Base-by-base conservation (phyloP, 257 asterid species). In the Pogostemon cablin region DNA sequence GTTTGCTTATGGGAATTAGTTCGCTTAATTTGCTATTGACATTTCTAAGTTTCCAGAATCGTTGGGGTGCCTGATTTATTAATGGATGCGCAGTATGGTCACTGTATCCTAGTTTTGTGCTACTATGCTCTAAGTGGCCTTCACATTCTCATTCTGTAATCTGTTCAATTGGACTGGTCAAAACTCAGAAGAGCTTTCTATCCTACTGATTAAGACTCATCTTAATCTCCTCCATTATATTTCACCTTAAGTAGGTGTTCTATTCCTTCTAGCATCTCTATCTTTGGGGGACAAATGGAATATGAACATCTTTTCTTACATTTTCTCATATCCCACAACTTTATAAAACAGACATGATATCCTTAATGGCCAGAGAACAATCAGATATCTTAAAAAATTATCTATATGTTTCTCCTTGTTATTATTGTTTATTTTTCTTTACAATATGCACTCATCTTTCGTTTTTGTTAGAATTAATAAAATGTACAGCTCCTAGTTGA, bases 1-100 rank as follows among this genome's bases (percentile, higher is more conserved):
- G 99, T 95, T 65, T 71, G 80, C 75, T 49, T 44, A 65, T 50
- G 37, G 67, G 71, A 55, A 52, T 46, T 59, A 37, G 15, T 65
- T 54, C 75, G 40, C 65, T 74, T 64, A 42, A 67, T 72, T 75
- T 67, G 35, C 32, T 53, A 55, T 71, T 39, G 37, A 17, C 47
- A 12, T 44, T 52, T 62, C 55, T 65, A 3, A 41, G 72, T 50
- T 43, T 63, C 52, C 46, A n/a, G 35, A 40, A 35, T 61, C 17
- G 7, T 25, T 39, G 12, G 69, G 58, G 15, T 11, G 34, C 11
- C 7, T 49, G 35, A 9, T 64, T 43, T 59, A 70, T 59, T 63
- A 41, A 69, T 53, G 38, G 57, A 59, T 56, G 65, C 75, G 66
- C 69, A 57, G 53, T 48, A 64, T 78, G 66, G 61, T 53, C 62